Conservation (phyloP, 139 green algal species). For the Micromonas pusilla region DNA sequence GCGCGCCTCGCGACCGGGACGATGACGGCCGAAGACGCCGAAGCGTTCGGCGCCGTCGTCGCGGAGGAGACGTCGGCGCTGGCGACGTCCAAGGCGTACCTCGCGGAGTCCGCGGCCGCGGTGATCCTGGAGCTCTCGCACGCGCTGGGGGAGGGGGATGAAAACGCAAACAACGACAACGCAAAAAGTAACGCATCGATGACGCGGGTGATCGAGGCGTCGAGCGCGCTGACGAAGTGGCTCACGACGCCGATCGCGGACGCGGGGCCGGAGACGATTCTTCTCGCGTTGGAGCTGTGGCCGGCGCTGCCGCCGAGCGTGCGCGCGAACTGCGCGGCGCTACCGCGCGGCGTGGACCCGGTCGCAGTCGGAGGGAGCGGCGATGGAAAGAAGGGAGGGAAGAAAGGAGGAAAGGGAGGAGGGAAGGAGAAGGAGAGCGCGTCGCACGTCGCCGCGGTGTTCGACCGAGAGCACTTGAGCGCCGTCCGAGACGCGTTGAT, state of each 20-base stretch:
- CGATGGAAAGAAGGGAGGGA: background rate
- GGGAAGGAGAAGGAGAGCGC: background rate
- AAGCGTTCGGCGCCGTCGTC: background rate
- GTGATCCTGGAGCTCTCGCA: background rate
- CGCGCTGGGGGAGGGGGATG: background rate
- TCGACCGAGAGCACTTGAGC: background rate
- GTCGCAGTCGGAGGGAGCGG: background rate
- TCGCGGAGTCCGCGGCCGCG: constrained; percentile 6
- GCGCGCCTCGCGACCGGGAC: background rate
- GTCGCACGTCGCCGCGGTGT: background rate
- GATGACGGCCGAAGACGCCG: background rate
- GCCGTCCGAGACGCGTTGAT: constrained; percentile 1
- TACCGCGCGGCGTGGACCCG: background rate
- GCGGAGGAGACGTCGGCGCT: background rate
- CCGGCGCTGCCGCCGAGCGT: background rate
- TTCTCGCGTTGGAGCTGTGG: background rate
- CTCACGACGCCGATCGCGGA: background rate
- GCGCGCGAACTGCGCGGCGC: background rate
- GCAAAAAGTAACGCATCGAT: background rate
- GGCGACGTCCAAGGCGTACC: constrained; percentile 13
- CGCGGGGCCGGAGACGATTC: background rate
- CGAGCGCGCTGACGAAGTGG: background rate
- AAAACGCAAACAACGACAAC: background rate
- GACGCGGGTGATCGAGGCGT: background rate
- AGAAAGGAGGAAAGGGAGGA: background rate